phyloP scores from a whole-genome alignment of 2,329 filamentous ascomycete species.

The Ophiostoma pallidulum region DNA sequence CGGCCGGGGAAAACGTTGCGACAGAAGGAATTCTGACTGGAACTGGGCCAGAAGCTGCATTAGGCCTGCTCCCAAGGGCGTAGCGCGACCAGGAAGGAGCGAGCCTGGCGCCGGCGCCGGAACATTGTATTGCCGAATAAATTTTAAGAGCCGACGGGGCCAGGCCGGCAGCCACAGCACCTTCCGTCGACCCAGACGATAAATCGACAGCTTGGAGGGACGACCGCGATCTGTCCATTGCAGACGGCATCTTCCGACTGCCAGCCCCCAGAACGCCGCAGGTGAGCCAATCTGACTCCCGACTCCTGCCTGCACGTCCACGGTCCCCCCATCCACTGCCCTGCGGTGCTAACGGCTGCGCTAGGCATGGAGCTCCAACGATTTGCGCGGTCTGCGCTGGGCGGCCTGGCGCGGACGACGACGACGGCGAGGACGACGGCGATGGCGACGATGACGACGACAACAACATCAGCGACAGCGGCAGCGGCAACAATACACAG shows the following conservation, averaged over 20 bases:
- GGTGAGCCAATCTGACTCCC: too few species aligned
- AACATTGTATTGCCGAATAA: constrained; percentile 11
- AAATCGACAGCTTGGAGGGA: background rate
- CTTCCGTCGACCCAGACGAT: background rate
- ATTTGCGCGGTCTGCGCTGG: constrained; percentile 7
- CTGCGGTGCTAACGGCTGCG: too few species aligned
- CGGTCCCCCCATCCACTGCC: too few species aligned
- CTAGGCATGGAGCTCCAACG: constrained; percentile 12
- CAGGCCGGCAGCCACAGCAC: too few species aligned
- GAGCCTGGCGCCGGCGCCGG: constrained; percentile 3
- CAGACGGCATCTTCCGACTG: too few species aligned
- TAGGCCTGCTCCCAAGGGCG: too few species aligned
- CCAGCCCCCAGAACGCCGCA: too few species aligned
- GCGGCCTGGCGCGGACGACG: background rate
- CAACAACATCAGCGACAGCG: background rate
- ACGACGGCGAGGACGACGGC: background rate
- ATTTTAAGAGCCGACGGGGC: constrained; percentile 4
- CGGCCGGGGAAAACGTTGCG: too few species aligned
- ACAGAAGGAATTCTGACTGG: too few species aligned
- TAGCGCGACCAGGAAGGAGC: constrained; percentile 2
- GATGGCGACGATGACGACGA: background rate
- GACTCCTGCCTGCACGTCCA: background rate
- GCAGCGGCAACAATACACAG: background rate
- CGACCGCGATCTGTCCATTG: too few species aligned
- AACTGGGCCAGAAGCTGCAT: too few species aligned